A percentile compares a stretch with the other conserved stretches of the same genome.
Conservation (phyloP, 768 basidiomycete species). For the Tremella fuciformis region DNA sequence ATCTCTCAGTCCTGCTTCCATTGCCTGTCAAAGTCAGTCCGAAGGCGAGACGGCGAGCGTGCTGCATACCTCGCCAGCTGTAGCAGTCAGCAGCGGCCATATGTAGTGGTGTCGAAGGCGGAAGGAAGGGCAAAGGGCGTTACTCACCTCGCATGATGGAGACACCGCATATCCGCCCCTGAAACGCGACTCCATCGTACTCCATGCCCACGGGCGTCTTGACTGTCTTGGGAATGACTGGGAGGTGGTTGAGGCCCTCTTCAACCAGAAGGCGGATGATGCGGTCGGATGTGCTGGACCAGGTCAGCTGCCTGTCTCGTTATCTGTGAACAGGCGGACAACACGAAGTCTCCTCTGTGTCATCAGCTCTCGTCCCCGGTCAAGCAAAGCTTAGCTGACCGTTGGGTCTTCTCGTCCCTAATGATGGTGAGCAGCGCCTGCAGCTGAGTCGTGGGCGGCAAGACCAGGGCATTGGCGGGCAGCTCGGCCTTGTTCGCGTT, state of each 20-base stretch:
- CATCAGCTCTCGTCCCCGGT: conserved; percentile 6
- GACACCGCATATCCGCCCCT: conserved; percentile 94
- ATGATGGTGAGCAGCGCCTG: conserved; percentile 96
- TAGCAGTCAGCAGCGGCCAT: conserved; percentile 1
- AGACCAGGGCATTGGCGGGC: conserved; percentile 79
- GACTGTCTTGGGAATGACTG: conserved; percentile 63
- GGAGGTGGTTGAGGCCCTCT: conserved; percentile 72
- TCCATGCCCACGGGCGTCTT: conserved; percentile 62
- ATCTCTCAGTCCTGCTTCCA: conserved; percentile 95
- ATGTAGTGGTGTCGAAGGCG: not conserved
- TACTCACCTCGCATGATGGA: conserved; percentile 90
- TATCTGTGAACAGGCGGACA: conserved; percentile 50
- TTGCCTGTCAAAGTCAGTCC: conserved; percentile 58
- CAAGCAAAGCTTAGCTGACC: conserved; percentile 48
- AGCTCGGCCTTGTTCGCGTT: conserved; percentile 53
- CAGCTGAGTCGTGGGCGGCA: conserved; percentile 86
- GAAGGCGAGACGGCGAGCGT: not conserved
- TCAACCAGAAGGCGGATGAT: conserved; percentile 68
- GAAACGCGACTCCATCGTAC: conserved; percentile 89
- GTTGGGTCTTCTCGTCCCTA: conserved; percentile 75
- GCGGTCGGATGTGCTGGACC: conserved; percentile 55
- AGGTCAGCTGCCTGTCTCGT: not conserved
- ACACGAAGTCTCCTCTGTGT: conserved; percentile 85
- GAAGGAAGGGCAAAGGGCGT: not conserved
- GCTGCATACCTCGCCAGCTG: conserved; percentile 46